Conservation (phyloP, 2,329 filamentous ascomycete genomes). For the Fusarium floridanum region DNA sequence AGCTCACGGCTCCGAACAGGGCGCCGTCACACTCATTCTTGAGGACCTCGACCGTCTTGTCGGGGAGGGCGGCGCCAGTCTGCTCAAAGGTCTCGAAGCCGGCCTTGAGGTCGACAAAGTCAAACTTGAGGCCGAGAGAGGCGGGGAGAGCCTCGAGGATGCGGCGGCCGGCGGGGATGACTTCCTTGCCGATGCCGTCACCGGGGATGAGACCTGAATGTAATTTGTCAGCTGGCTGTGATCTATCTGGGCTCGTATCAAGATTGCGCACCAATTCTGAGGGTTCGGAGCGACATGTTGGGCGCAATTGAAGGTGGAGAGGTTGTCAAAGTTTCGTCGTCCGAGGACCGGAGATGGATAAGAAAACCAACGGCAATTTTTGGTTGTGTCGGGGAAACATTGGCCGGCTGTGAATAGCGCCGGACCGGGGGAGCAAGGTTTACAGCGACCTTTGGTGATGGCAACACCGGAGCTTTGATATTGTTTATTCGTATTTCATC, state of each 20-base stretch:
- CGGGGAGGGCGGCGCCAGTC: constrained; percentile 88
- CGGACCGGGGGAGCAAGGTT: constrained; percentile 32
- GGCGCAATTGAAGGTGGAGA: constrained; percentile 41
- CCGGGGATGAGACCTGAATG: constrained; percentile 91
- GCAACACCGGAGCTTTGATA: not conserved
- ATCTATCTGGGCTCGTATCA: not conserved
- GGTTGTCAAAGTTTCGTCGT: constrained; percentile 42
- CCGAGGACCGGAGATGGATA: constrained; percentile 45
- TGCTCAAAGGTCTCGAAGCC: constrained; percentile 94
- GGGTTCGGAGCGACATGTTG: constrained; percentile 58
- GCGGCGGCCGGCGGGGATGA: constrained; percentile 93
- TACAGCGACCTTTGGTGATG: not conserved
- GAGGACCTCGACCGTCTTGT: constrained; percentile 90
- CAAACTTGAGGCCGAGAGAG: constrained; percentile 94
- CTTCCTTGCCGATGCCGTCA: constrained; percentile 98
- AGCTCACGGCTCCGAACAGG: constrained; percentile 95
- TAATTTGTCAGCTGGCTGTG: not conserved
- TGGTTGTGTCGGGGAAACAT: constrained; percentile 34
- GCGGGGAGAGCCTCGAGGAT: constrained; percentile 92
- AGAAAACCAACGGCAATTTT: constrained; percentile 27
- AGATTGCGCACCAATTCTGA: constrained; percentile 54
- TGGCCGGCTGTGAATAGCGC: constrained; percentile 28
- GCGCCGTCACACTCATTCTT: constrained; percentile 94
- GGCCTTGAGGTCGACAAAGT: constrained; percentile 91
- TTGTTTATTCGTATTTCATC: not conserved